A percentile compares a stretch with the other conserved stretches of the same genome.
Conservation (phyloP, 139 green algal species). For the Tetradesmus lagerheimii region DNA sequence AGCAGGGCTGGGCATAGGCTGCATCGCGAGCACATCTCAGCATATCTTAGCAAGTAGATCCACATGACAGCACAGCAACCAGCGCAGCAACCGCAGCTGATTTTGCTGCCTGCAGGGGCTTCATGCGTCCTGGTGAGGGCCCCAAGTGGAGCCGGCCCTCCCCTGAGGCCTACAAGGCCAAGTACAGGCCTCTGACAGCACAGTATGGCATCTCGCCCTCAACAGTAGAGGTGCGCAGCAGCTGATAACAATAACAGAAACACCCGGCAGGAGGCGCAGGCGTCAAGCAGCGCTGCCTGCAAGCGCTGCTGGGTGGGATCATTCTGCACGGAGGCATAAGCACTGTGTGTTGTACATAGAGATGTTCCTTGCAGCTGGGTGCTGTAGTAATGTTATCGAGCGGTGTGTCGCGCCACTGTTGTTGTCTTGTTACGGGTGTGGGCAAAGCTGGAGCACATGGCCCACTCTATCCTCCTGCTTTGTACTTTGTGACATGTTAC, state of each 20-base stretch:
- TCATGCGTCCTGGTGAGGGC: slow-evolving; percentile 4
- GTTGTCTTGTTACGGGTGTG: neutral
- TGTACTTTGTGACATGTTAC: neutral
- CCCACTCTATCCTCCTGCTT: neutral
- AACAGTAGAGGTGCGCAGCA: slow-evolving; percentile 11
- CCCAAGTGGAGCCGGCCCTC: slow-evolving; percentile 26
- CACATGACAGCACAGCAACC: no score
- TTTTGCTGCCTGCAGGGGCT: slow-evolving; percentile 2
- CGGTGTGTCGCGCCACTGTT: no score
- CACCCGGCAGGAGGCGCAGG: no score
- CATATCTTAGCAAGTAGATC: neutral
- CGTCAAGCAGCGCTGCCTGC: neutral
- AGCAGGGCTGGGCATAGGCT: no score
- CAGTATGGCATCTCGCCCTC: neutral
- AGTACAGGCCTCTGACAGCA: slow-evolving; percentile 15
- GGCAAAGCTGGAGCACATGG: neutral
- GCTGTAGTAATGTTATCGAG: no score
- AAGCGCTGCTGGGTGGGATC: no score
- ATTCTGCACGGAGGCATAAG: no score
- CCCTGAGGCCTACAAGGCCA: slow-evolving; percentile 25
- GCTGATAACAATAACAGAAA: no score
- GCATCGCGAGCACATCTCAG: no score
- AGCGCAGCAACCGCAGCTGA: no score
- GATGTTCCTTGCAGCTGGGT: no score
- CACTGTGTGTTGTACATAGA: no score